phyloP scores from a whole-genome alignment of 2,329 filamentous ascomycete species.

The Claviceps sorghi region DNA sequence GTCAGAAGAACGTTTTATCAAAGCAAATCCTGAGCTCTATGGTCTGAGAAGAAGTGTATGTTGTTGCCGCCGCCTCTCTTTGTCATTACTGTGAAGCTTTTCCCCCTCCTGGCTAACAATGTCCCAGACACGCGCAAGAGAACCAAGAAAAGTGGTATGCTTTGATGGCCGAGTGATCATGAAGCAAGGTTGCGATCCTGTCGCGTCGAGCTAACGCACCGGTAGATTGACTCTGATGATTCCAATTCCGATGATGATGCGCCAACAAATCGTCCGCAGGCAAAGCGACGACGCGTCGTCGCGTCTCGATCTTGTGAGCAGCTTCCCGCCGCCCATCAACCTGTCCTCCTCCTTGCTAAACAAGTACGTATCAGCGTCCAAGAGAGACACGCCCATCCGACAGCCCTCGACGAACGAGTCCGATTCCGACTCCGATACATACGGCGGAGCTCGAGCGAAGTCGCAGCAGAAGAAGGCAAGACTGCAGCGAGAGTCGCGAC shows the following conservation, averaged over 20 bases:
- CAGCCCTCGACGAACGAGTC: conserved; percentile 44
- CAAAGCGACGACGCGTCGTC: conserved; percentile 55
- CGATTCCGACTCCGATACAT: conserved; percentile 60
- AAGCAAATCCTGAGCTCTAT: conserved; percentile 87
- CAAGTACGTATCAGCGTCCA: conserved; percentile 33
- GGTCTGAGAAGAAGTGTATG: conserved; percentile 84
- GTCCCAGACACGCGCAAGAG: conserved; percentile 38
- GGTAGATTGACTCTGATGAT: conserved; percentile 38
- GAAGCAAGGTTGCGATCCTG: neutral
- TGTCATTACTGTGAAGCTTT: conserved; percentile 7
- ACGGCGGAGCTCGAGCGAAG: conserved; percentile 61
- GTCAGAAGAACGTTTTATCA: conserved; percentile 71
- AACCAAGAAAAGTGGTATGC: conserved; percentile 43
- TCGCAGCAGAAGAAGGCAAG: conserved; percentile 63
- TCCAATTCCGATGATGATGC: conserved; percentile 60
- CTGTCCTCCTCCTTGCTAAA: neutral
- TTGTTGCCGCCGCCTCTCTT: conserved; percentile 21
- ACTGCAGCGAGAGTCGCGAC: conserved; percentile 53
- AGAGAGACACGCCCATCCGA: conserved; percentile 40
- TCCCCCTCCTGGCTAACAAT: conserved; percentile 9
- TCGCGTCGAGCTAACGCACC: conserved; percentile 1
- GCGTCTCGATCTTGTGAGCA: conserved; percentile 48
- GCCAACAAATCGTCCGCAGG: conserved; percentile 40
- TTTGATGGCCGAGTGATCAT: conserved; percentile 4
- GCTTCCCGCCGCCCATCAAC: neutral